Evolutionary conservation across 805 yeast genomes (phyloP).

Genomic region (Hanseniaspora valbyensis): DNA sequence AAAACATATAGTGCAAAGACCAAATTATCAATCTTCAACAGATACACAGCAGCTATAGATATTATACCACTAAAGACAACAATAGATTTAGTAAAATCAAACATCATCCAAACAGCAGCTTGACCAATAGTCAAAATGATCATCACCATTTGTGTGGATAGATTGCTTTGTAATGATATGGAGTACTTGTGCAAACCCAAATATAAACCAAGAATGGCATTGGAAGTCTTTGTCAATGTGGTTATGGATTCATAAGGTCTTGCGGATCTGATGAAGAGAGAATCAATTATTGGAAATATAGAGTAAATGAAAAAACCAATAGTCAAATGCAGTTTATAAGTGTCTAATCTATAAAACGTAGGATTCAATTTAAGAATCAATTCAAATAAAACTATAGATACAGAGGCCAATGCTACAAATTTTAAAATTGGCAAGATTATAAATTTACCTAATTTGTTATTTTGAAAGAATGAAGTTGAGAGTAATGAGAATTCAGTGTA

Average conservation of each 20-base stretch:
- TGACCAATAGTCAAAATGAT: slow-evolving; percentile 49
- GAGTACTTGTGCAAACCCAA: slow-evolving; percentile 53
- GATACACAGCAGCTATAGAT: background rate
- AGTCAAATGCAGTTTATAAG: slow-evolving; percentile 26
- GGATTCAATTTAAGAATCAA: slow-evolving; percentile 5
- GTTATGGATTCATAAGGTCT: slow-evolving; percentile 15
- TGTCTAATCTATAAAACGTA: slow-evolving; percentile 3
- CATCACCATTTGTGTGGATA: slow-evolving; percentile 1
- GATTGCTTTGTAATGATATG: background rate
- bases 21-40: background rate
- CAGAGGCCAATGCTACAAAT: background rate
- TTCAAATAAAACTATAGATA: slow-evolving; percentile 2
- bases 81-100: slow-evolving; percentile 50
- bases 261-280: slow-evolving; percentile 12
- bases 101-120: slow-evolving; percentile 56
- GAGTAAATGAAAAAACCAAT: slow-evolving; percentile 27
- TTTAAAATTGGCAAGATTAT: slow-evolving; percentile 1
- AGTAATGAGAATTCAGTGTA: background rate
- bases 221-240: slow-evolving; percentile 33
- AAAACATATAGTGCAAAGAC: slow-evolving; percentile 23
- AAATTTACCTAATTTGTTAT: slow-evolving; percentile 1
- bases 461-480: background rate
- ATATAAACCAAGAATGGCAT: slow-evolving; percentile 59
- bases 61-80: slow-evolving; percentile 21
- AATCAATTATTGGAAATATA: slow-evolving; percentile 5